A percentile compares a stretch with the other conserved stretches of the same genome.
phyloP scores from a whole-genome alignment of 257 asterid genomes.

The Fraxinus pennsylvanica region DNA sequence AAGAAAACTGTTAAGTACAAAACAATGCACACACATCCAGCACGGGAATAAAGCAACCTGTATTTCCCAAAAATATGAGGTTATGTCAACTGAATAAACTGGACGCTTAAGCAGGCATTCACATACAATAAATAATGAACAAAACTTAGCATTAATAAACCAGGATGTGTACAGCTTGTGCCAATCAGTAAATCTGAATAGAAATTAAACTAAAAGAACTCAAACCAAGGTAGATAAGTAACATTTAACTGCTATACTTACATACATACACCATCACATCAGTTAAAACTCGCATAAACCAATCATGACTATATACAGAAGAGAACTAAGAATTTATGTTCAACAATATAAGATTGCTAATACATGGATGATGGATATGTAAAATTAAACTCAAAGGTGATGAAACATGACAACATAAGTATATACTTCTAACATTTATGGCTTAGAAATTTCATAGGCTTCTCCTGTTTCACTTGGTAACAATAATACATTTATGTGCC shows the following conservation, averaged over 20 bases:
- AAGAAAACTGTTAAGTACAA: no score
- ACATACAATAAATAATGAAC: no score
- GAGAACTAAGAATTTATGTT: background rate
- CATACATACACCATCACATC: background rate
- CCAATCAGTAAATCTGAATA: background rate
- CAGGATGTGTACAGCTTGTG: background rate
- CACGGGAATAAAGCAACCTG: background rate
- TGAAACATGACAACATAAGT: conserved; percentile 6
- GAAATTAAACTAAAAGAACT: background rate
- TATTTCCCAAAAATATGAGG: background rate
- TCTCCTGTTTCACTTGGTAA: background rate
- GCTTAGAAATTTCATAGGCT: background rate
- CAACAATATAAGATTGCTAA: background rate
- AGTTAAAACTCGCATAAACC: background rate
- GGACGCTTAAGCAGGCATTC: background rate
- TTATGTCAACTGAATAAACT: no score
- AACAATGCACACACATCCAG: background rate
- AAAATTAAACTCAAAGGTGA: background rate
- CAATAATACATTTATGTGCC: conserved; percentile 22
- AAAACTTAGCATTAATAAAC: background rate
- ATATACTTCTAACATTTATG: background rate
- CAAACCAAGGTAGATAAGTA: background rate
- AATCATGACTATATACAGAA: background rate
- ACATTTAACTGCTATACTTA: background rate
- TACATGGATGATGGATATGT: background rate